Base-by-base conservation (phyloP, 1,284 basidiomycete genomes). In the Leccinum holopus region DNA sequence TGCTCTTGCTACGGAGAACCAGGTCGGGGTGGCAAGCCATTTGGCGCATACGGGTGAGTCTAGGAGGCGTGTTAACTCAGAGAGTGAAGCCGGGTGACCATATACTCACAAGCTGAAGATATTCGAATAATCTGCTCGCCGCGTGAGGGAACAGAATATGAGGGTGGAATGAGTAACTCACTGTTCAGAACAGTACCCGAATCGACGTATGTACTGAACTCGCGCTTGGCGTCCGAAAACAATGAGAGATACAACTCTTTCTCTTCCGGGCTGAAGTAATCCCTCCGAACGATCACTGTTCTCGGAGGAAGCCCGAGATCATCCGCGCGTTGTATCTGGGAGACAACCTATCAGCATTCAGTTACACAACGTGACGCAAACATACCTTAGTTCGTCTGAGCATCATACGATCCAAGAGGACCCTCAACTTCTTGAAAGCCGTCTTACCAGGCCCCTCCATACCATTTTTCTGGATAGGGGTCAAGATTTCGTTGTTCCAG, bases 271-370 rank as follows among this genome's bases (percentile, higher is more conserved):
- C 94, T 97, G 81, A 99, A 99, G 75, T 91, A 91, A 75, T 99
- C 97, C 58, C 89, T 83, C 47, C 95, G 87, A 64, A 99, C 90
- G 59, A 93, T 83, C 52, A 99, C 92, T 0, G 90, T 96, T 47
- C 97, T 86, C 3, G 97, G 97, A 3, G 97, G 97, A n/a, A 99
- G 80, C 5, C 95, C 97, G 57, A 99, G 87, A 75, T 99, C 97
- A 72, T 99, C 97, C 1, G 97, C 97, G 57, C 93, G 86, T 85
- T 99, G 93, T 47, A 99, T 79, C 88, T 94, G 97, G 78, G 85
- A 91, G 47, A 47, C 60, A 71, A 60, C 62, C 3, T 14, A 5
- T 56, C 47, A 54, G 16, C 33, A 55, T 5, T 32, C 47, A 28
- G 14, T 9, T 11, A 39, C 28, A 52, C 16, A 30, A 16, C 16